phyloP scores from a whole-genome alignment of 345 rosid genomes.

The Cochlearia excelsa region DNA sequence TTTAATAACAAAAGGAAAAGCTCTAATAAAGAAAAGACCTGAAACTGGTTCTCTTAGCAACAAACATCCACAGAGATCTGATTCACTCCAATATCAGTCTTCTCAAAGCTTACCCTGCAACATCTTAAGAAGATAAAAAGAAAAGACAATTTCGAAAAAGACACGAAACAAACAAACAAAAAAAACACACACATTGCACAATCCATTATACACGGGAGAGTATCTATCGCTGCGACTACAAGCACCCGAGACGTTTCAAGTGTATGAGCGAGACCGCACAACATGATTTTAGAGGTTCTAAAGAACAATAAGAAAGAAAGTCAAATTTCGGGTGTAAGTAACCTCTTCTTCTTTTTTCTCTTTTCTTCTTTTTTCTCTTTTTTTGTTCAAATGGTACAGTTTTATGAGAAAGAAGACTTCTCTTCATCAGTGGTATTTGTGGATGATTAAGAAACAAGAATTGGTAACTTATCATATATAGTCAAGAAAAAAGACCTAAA shows the following conservation, averaged over 20 bases:
- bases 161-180: conserved; percentile 23
- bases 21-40: conserved; percentile 11
- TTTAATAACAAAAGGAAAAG: too few species aligned
- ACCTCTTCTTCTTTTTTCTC: conserved; percentile 16
- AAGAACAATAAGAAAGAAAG: conserved; percentile 5
- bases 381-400: conserved; percentile 26
- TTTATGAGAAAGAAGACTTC: conserved; percentile 22
- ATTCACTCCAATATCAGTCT: conserved; percentile 19
- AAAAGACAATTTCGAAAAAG: too few species aligned
- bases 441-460: conserved; percentile 31
- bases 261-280: conserved; percentile 12
- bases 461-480: conserved; percentile 25
- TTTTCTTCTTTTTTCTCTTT: too few species aligned
- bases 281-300: conserved; percentile 22
- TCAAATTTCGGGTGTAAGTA: conserved; percentile 6
- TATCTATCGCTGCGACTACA: conserved; percentile 18
- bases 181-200: conserved; percentile 19
- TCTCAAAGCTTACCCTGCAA: conserved; percentile 31
- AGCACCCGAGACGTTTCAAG: conserved; percentile 4
- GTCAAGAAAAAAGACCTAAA: conserved; percentile 37
- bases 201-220: conserved; percentile 28
- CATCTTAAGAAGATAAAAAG: conserved; percentile 21
- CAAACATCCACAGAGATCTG: conserved; percentile 21
- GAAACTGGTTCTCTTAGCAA: conserved; percentile 29
- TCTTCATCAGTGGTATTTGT: conserved; percentile 28